Evolutionary conservation across 2,329 filamentous ascomycete species (phyloP).

Genomic region (Volutella citrinella): DNA sequence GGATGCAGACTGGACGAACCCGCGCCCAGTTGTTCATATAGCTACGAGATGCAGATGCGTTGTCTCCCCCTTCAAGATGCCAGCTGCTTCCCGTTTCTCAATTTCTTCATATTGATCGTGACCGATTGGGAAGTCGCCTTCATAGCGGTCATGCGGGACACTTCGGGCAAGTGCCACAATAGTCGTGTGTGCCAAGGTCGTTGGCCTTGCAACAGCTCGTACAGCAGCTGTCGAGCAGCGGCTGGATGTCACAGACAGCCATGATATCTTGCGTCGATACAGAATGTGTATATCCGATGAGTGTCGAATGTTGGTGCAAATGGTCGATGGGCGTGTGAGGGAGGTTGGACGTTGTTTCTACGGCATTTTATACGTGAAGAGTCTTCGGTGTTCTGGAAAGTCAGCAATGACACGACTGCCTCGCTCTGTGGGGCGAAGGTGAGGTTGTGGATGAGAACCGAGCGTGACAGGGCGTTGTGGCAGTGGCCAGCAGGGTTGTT

Average conservation of each 20-base stretch:
- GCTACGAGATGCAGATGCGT: too few species aligned
- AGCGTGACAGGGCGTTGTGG: constrained; percentile 9
- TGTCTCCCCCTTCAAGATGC: too few species aligned
- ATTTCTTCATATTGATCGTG: too few species aligned
- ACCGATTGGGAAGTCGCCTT: too few species aligned
- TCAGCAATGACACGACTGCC: constrained; percentile 16
- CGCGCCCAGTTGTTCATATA: too few species aligned
- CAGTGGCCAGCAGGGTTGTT: constrained; percentile 1
- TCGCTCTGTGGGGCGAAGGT: constrained; percentile 17
- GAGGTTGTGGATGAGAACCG: constrained; percentile 17
- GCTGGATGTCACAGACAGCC: constrained; percentile 14
- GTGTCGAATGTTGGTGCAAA: constrained; percentile 1
- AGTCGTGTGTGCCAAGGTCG: constrained; percentile 31
- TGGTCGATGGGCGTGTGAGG: constrained; percentile 1
- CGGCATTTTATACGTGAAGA: constrained; percentile 21
- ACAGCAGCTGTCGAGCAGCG: constrained; percentile 24
- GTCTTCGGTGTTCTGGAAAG: constrained; percentile 10
- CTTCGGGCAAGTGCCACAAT: constrained; percentile 29
- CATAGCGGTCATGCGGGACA: too few species aligned
- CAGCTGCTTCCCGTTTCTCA: too few species aligned
- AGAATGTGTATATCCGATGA: not conserved
- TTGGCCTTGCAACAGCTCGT: constrained; percentile 29
- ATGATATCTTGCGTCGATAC: constrained; percentile 10
- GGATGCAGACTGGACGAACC: too few species aligned
- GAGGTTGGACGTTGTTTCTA: constrained; percentile 1